Conservation (phyloP, 2,329 filamentous ascomycete species). For the Paracoccidioides brasiliensis region DNA sequence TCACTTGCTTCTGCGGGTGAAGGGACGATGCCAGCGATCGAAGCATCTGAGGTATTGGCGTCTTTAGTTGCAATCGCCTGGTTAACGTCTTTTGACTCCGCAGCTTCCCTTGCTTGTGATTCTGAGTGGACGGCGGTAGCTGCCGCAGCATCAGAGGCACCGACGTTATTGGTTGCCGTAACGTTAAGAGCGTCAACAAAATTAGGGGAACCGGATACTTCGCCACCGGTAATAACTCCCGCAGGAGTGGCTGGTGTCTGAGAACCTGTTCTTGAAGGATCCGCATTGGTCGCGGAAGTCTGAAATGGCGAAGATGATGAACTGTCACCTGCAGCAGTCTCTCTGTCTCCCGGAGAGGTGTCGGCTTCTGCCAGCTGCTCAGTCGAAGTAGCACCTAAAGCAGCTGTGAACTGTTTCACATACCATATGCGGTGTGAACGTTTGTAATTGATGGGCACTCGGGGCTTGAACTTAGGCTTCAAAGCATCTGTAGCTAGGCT, state of each 20-base stretch:
- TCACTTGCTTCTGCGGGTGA: neutral
- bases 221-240: neutral
- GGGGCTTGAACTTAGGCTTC: slow-evolving; percentile 11
- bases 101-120: neutral
- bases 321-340: neutral
- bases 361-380: neutral
- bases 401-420: neutral
- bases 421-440: slow-evolving; percentile 8
- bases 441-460: slow-evolving; percentile 10
- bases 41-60: no score
- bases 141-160: neutral
- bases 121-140: neutral
- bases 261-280: neutral
- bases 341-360: neutral
- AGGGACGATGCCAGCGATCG: neutral
- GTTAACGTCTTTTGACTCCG: no score
- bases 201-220: neutral
- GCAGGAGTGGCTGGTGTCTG: neutral
- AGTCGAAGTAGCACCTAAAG: neutral
- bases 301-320: neutral
- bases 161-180: no score
- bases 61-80: neutral
- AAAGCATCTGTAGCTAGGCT: slow-evolving; percentile 8
- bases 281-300: neutral
- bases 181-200: neutral